Base-by-base conservation (phyloP, 805 yeast genomes). In the Millerago galiae region DNA sequence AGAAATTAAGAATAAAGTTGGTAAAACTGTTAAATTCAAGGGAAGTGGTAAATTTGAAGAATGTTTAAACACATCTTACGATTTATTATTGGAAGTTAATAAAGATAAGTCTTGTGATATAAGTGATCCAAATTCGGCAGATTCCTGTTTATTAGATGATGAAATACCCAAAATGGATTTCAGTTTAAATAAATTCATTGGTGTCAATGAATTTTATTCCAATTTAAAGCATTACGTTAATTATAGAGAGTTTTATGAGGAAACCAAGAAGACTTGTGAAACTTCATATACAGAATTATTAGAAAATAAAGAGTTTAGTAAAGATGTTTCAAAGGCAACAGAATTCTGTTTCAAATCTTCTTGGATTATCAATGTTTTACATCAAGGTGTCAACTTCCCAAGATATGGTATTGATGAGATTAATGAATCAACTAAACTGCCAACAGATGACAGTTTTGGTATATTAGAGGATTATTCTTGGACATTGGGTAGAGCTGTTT, bases 181-280 rank as follows among this genome's bases (percentile, higher is more conserved):
- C 52, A 73, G 74, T 37, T 62, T 72, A 28, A 72, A 75, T 48
- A 73, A 71, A 44, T 80, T 81, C 44, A 64, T 77, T 33, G 87
- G 85, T 0, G 81, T 81, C 8, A 77, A 83, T 46, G 85, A 83
- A 5, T 79, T 79, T 54, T 79, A 83, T 79, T 79, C 79, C 51
- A 73, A 80, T 5, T 64, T 79, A 32, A 68, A 71, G n/a, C 65
- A 68, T 38, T 60, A 77, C 31, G 53, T 75, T 30, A 59, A 65
- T 10, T 61, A 65, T 14, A 52, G 55, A 10, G 55, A 61, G 58
- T 32, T 72, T 71, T 45, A 71, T 66, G 51, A 52, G 52, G 24
- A 70, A 37, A 74, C 84, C 0, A 53, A 63, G 11, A 66, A 66
- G 40, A 53, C 77, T 2, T 80, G 86, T 52, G 61, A 72, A 5